Base-by-base conservation (phyloP, 2,329 filamentous ascomycete species). In the Trichoderma sp. region DNA sequence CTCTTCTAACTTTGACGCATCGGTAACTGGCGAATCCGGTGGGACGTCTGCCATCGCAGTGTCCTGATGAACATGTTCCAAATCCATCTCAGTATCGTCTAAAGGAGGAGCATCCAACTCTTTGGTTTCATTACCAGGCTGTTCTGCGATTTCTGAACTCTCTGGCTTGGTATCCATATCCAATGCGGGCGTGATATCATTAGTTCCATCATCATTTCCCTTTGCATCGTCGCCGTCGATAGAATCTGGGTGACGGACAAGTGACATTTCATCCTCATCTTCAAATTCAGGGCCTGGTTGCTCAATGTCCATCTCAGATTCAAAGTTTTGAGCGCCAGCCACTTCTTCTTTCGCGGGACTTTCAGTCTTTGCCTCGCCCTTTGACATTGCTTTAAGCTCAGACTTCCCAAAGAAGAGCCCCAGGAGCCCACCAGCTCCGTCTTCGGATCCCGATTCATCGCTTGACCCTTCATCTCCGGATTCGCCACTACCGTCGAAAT, bases 351-450 rank as follows among this genome's bases (percentile, higher is more conserved):
- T 13, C 72, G 61, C 5, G 1, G 67, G 4, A 68, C 60, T 19
- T 57, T 66, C 55, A 49, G 74, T 66, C 14, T 70, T 71, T 19
- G 63, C 74, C 1, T 78, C 78, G 49, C 85, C 80, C 4, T 81
- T 76, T 64, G 86, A 82, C 59, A 89, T 80, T 70, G 84, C 81
- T 71, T 86, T 82, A 52, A 89, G 73, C 70, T 89, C 87, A 0
- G 85, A 84, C 73, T 87, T 88, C 52, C 83, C 85, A 72, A 89
- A 90, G 27, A 90, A 82, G 35, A 89, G 78, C 0, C 87, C 87
- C 1, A 89, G 76, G 0, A 89, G 77, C 1, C 86, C 85, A 33
- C 79, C 75, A 1, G 82, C 80, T n/a, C 80, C 82, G 3, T 80
- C 82, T 3, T 82, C 81, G 29, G 80, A 81, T 10, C 82, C 83